Base-by-base conservation (phyloP, 495 filamentous ascomycete species). In the Aspergillus biplanus region DNA sequence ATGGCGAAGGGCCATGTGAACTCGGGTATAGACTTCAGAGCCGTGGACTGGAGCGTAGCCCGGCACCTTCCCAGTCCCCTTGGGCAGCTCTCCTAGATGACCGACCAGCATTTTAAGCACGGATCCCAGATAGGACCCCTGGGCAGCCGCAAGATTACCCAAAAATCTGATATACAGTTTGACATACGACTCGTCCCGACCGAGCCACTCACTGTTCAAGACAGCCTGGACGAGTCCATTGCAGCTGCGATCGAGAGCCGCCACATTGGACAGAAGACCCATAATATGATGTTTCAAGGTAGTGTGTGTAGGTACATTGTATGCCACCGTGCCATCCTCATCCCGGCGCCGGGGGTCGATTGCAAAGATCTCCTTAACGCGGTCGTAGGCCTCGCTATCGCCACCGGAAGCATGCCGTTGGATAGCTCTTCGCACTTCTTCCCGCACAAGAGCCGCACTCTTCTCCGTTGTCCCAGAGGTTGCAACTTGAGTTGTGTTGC, bases 61-160 rank as follows among this genome's bases (percentile, higher is more conserved):
- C 37, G 86, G 82, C 18, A 93, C 75, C 46, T 77, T 79, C 62
- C 87, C 83, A 33, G 80, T 80, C 13, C 83, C 81, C 49, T 71
- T 69, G 70, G 80, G 63, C 67, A 82, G 71, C 49, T 85, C 83
- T 34, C 80, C 78, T 61, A 99, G 89, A 69, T 90, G 89, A 21
- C 84, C 82, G 44, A 93, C 87, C 56, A 98, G 82, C 90, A 92
- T 97, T 33, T 83, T 81, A 47, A 97, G 80, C 13, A 95, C 85
- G 13, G 78, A 64, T 33, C 73, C 74, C 49, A 90, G 78, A 74
- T 87, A 91, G 3, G 83, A 81, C 7, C 86, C 86, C 68, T 97
- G 92, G 1, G 92, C 88, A 44, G 90, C 93, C 13, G 90, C 83
- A 47, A 99, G 78, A 65, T 88, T 90, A 34, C 89, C 90, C 33